Conservation (phyloP, 306 rosid genomes). For the Citrullus amarus region DNA sequence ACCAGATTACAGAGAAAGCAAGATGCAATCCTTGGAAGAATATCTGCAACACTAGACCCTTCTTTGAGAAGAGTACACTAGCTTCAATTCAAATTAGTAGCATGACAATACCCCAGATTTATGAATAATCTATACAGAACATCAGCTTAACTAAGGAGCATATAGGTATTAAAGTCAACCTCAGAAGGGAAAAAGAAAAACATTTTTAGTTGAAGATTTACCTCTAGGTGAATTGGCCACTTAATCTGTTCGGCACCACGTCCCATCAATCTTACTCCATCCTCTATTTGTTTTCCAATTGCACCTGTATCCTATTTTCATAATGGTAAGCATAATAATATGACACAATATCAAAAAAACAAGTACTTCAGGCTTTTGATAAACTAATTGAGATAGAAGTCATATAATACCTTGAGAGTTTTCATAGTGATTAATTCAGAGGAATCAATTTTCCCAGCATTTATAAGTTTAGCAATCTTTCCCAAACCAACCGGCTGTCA, state of each 20-base stretch:
- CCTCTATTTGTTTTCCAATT: constrained; percentile 82
- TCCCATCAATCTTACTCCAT: constrained; percentile 92
- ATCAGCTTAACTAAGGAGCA: background rate
- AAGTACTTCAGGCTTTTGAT: constrained; percentile 11
- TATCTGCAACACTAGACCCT: background rate
- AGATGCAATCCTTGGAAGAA: background rate
- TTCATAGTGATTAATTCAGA: constrained; percentile 87
- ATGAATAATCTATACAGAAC: background rate
- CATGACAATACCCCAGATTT: background rate
- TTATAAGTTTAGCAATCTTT: constrained; percentile 67
- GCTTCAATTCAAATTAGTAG: background rate
- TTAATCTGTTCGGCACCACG: constrained; percentile 82
- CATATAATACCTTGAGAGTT: constrained; percentile 66
- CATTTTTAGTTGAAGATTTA: constrained; percentile 15
- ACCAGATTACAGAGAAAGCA: background rate
- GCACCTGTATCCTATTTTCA: constrained; percentile 71
- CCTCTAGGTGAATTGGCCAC: constrained; percentile 97
- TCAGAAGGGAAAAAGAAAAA: constrained; percentile 7
- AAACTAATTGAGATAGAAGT: constrained; percentile 7
- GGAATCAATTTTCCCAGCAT: constrained; percentile 83
- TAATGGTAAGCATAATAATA: constrained; percentile 17
- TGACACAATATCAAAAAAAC: constrained; percentile 14
- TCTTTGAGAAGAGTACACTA: background rate
- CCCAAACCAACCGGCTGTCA: constrained; percentile 89
- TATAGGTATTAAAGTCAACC: background rate